Base-by-base conservation (phyloP, 306 rosid genomes). In the Trifolium dubium region DNA sequence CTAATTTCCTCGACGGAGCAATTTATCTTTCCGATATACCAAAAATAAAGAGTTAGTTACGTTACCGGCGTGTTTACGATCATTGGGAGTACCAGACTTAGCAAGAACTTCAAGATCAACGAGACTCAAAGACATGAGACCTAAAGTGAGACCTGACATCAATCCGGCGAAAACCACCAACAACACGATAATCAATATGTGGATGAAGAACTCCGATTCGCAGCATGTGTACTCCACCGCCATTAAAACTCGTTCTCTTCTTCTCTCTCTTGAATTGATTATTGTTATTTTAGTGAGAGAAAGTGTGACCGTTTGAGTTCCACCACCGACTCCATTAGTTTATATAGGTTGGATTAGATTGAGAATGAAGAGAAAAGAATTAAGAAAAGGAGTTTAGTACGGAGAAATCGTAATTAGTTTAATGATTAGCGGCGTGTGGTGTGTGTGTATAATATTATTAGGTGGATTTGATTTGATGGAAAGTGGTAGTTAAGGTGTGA, bases 71-170 rank as follows among this genome's bases (percentile, higher is more conserved):
- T 83, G 84, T 29, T 67, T 83, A 31, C 87, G 84, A 83, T 83
- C 82, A 60, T 67, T 46, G 14, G 82, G 84, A 68, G 84, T 72
- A 54, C 87, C 87, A 7, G 87, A 76, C 50, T 55, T 83, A 5
- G 84, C 84, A 7, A 80, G 84, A 64, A 83, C 87, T 17, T 83
- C 87, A 34, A 83, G 87, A 71, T 83, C 84, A 63, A 83, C 84
- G 34, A 83, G 84, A 67, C 87, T 80, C 18, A 83, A 9, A 11
- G 84, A 83, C 87, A 83, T 80, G 62, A 83, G 87, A 13, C 87
- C 87, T 43, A 83, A 71, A 4, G 84, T 83, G 32, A 83, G 81
- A 18, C 84, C 87, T 0, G 87, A 83, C 87, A 83, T 83, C 59
- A 83, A 61, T 2, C 87, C 87, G 2, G 84, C 87, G 44, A 83